Evolutionary conservation across 108 stramenopile species (phyloP).

Genomic region (Tribonema minus): DNA sequence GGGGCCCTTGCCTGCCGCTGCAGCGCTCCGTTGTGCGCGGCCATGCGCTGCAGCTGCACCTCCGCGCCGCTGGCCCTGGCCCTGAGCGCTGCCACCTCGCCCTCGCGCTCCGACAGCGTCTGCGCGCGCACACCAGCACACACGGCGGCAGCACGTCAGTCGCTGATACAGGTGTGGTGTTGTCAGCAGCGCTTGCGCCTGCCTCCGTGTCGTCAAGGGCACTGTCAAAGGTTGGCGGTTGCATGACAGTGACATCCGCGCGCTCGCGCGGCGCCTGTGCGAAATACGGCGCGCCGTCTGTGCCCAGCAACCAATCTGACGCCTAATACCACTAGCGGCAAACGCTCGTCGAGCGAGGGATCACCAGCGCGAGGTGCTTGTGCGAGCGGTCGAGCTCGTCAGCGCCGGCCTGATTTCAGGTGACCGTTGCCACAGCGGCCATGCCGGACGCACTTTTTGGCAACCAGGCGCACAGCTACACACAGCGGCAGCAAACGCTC

Average conservation of each 20-base stretch:
- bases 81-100: constrained; percentile 18
- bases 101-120: constrained; percentile 25
- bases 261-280: no score
- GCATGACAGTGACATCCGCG: no score
- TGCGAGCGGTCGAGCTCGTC: constrained; percentile 30
- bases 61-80: constrained; percentile 14
- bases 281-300: not conserved
- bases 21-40: not conserved
- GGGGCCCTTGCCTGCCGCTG: constrained; percentile 21
- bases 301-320: no score
- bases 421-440: no score
- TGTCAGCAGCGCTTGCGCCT: not conserved
- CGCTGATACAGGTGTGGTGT: not conserved
- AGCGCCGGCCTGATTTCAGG: constrained; percentile 7
- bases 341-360: no score
- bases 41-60: constrained; percentile 17
- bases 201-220: not conserved
- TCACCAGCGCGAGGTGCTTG: constrained; percentile 25
- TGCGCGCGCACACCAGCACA: not conserved
- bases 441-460: no score
- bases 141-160: not conserved
- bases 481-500: no score
- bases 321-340: no score
- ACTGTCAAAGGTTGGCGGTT: not conserved
- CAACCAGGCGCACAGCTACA: no score